A percentile compares a stretch with the other conserved stretches of the same genome.
These are phyloP conservation scores for Cicer chorassanicum DNA, from an alignment of 306 rosid genomes.

Conservation along the genomic window DNA sequence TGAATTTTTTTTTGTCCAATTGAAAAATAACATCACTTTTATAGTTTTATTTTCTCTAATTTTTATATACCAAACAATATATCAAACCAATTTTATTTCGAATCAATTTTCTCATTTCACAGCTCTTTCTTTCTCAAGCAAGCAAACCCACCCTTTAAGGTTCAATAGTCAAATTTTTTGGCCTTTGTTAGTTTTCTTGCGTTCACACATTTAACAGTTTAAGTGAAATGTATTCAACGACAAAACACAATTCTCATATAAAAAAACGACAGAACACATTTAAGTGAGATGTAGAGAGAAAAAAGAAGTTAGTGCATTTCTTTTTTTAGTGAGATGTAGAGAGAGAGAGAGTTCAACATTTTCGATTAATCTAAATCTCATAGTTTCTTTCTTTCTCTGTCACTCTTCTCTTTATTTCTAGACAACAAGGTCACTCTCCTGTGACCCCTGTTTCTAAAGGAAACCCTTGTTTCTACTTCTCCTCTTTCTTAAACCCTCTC, in stretches of 20 bases:
- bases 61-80: too few species aligned
- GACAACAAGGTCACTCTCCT: slow-evolving; percentile 25
- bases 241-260: too few species aligned
- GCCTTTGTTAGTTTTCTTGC: not conserved
- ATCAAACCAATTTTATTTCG: too few species aligned
- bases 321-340: not conserved
- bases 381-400: not conserved
- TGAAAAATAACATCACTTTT: too few species aligned
- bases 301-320: not conserved
- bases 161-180: too few species aligned
- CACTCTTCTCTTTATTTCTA: slow-evolving; percentile 27
- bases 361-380: slow-evolving; percentile 31
- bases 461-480: slow-evolving; percentile 43
- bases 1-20: too few species aligned
- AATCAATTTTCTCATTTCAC: too few species aligned
- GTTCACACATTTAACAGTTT: not conserved
- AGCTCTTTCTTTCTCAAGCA: too few species aligned
- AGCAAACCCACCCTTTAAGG: too few species aligned
- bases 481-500: slow-evolving; percentile 8
- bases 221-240: not conserved
- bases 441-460: slow-evolving; percentile 43
- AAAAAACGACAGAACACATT: too few species aligned
- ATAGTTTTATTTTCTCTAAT: too few species aligned
- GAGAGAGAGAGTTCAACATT: not conserved
- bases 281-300: not conserved